Evolutionary conservation across 331 rosid species (phyloP).

Genomic region (Telfairia occidentalis): DNA sequence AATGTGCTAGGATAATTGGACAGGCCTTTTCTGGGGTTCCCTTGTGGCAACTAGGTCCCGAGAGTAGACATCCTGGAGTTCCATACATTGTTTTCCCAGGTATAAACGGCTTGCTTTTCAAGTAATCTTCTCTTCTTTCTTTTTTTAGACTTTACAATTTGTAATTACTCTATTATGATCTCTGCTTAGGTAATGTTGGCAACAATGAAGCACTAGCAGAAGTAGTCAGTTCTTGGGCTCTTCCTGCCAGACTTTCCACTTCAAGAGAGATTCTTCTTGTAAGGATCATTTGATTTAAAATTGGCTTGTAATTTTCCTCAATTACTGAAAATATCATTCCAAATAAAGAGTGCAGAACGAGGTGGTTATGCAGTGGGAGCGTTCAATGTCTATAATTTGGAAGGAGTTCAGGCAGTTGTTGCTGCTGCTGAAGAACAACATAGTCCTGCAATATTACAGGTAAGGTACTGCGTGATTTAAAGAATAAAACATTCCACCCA

Average conservation of each 20-base stretch:
- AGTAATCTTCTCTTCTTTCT: not conserved
- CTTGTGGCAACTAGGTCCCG: conserved; percentile 91
- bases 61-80: conserved; percentile 92
- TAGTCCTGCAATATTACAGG: conserved; percentile 97
- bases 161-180: not conserved
- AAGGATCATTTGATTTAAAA: conserved; percentile 19
- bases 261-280: conserved; percentile 80
- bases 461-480: conserved; percentile 18
- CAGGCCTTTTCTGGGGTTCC: conserved; percentile 96
- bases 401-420: conserved; percentile 87
- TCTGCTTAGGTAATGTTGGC: conserved; percentile 78
- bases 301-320: conserved; percentile 5
- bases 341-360: conserved; percentile 53
- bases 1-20: conserved; percentile 89
- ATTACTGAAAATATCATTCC: conserved; percentile 11
- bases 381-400: conserved; percentile 90
- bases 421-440: conserved; percentile 85
- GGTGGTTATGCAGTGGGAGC: conserved; percentile 97
- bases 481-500: not conserved
- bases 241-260: conserved; percentile 47
- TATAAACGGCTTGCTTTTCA: conserved; percentile 19
- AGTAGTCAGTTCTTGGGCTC: conserved; percentile 74
- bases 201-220: conserved; percentile 63
- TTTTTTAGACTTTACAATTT: not conserved
- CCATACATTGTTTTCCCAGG: conserved; percentile 99